These are phyloP conservation scores for Nevesoporus exiguus DNA, from an alignment of 768 basidiomycete genomes.

Conservation along the genomic window DNA sequence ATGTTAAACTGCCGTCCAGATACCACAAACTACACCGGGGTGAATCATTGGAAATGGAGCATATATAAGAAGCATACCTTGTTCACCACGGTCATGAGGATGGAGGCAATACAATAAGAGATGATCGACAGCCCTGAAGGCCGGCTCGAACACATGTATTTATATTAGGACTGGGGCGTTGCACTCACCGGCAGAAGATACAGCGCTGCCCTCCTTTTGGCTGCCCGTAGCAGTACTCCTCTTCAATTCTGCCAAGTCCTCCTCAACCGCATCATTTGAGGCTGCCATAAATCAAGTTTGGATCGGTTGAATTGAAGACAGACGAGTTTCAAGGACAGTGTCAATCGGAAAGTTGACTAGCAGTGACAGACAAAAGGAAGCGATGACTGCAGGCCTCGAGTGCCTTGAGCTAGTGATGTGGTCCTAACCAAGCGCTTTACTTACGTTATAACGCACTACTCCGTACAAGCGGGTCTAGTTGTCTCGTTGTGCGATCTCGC, in stretches of 20 bases:
- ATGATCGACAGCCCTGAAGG: slow-evolving; percentile 72
- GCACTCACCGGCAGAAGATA: slow-evolving; percentile 26
- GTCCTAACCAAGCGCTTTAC: background rate
- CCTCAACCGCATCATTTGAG: slow-evolving; percentile 22
- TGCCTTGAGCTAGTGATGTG: too few relatives aligned
- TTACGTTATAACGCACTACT: background rate
- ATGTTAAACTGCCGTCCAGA: slow-evolving; percentile 92
- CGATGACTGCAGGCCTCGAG: background rate
- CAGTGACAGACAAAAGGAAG: background rate
- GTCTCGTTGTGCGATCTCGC: too few relatives aligned
- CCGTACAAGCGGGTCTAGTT: too few relatives aligned
- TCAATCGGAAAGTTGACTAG: background rate
- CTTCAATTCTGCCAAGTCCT: slow-evolving; percentile 50
- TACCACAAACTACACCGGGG: slow-evolving; percentile 73
- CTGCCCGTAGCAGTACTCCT: slow-evolving; percentile 45
- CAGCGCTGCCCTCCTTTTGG: slow-evolving; percentile 16
- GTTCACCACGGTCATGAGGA: slow-evolving; percentile 96
- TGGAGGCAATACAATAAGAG: slow-evolving; percentile 89
- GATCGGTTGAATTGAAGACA: background rate
- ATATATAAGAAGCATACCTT: slow-evolving; percentile 53
- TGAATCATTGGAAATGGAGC: background rate
- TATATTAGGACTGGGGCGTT: too few relatives aligned
- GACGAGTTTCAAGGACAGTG: background rate
- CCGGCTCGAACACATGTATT: background rate
- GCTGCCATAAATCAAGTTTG: slow-evolving; percentile 13